These are phyloP conservation scores for Sporothrix pseudoabietina DNA, from an alignment of 2,329 filamentous ascomycete genomes.

Conservation along the genomic window DNA sequence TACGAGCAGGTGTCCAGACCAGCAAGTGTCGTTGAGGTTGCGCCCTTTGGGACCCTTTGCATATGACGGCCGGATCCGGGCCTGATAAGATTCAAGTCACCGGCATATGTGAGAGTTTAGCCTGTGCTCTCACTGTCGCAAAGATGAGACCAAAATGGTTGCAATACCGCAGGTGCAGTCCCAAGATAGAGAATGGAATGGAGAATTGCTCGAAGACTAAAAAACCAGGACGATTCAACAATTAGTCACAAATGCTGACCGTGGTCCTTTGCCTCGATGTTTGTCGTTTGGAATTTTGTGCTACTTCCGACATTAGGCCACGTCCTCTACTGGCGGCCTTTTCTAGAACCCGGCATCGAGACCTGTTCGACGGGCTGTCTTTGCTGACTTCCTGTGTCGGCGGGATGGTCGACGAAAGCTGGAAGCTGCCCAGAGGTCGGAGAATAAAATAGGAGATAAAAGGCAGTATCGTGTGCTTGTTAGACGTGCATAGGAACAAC, in stretches of 20 bases:
- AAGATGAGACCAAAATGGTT: not conserved
- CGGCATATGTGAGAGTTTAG: constrained; percentile 4
- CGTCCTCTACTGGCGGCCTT: not conserved
- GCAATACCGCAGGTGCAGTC: not conserved
- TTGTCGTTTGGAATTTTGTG: not conserved
- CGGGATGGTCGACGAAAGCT: not conserved
- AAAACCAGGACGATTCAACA: not conserved
- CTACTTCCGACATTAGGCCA: not conserved
- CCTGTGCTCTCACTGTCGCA: not conserved
- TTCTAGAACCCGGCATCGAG: constrained; percentile 5
- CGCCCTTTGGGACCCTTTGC: not conserved
- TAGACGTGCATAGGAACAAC: not conserved
- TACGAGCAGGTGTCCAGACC: not conserved
- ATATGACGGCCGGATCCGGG: not conserved
- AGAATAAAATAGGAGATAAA: constrained; percentile 8
- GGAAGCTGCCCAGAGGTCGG: not conserved
- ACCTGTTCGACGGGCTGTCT: constrained; percentile 1
- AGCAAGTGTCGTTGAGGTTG: not conserved
- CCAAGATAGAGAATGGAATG: not conserved
- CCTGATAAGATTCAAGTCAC: not conserved
- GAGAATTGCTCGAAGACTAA: not conserved
- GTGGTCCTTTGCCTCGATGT: not conserved
- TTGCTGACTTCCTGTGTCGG: too few species aligned
- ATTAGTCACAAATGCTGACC: not conserved
- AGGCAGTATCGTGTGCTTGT: not conserved